Base-by-base conservation (phyloP, 768 basidiomycete species). In the Termitomyces sp. region DNA sequence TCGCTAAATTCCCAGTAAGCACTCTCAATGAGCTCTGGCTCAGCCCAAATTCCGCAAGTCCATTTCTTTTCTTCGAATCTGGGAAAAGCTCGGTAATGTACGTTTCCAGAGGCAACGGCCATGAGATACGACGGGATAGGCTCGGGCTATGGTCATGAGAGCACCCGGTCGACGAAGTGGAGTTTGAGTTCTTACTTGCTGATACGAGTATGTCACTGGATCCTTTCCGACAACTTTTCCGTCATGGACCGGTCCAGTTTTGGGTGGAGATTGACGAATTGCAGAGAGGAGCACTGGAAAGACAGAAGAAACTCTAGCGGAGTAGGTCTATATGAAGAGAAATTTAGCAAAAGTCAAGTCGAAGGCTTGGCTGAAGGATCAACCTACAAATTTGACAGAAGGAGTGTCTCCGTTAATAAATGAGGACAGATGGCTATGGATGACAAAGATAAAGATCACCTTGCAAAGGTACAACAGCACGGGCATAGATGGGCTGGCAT, bases 71-170 rank as follows among this genome's bases (percentile, higher is more conserved):
- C 90, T 40, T 83, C 73, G 10, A 81, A 74, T 37, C 76, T 73
- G 3, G 81, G 75, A 70, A 95, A 93, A 0, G 85, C 68, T 11
- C 79, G 84, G 73, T 95, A 96, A 25, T 78, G 81, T 3, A 97
- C 74, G 69, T 96, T 89, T 1, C 95, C 96, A 0, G 84, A 81
- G 0, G 96, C 96, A 57, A 98, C 88, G 2, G 96, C 96, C 53
- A 98, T 81, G n/a, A 98, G 79, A 70, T 98, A 98, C 1, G 89
- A 86, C 1, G 96, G 92, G 60, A 98, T 94, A 4, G 91, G 85
- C 20, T 92, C 83, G 6, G 84, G 86, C 92, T 98, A 31, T 5
- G 29, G 36, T 43, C 68, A 9, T 29, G 8, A 29, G 36, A 40
- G 9, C n/a, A 20, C 14, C 17, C 12, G 32, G 15, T 15, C 0